A percentile compares a stretch with the other conserved stretches of the same genome.
Evolutionary conservation across 495 filamentous ascomycete species (phyloP).

Genomic region (Delitschia confertaspora): DNA sequence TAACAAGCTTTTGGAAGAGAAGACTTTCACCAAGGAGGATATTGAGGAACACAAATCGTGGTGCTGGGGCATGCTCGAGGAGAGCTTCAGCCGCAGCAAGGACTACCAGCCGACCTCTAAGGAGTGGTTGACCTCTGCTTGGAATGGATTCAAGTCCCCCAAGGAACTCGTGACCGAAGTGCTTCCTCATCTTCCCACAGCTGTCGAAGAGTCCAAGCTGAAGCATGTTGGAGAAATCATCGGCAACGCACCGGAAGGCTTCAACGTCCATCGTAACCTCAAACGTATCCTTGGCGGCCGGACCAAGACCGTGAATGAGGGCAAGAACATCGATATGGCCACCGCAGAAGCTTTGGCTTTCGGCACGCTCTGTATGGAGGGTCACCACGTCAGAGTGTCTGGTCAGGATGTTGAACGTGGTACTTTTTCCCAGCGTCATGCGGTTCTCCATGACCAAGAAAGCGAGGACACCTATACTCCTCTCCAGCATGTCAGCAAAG

Average conservation of each 20-base stretch:
- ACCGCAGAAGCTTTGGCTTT: constrained; percentile 96
- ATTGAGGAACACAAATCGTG: constrained; percentile 99
- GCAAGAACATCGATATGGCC: constrained; percentile 93
- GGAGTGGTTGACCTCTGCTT: constrained; percentile 96
- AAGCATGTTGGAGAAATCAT: constrained; percentile 72
- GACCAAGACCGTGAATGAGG: constrained; percentile 86
- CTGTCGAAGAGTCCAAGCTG: constrained; percentile 58
- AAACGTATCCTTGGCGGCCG: constrained; percentile 89
- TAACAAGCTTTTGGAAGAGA: constrained; percentile 76
- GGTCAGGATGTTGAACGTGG: constrained; percentile 99
- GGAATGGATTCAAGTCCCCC: constrained; percentile 98
- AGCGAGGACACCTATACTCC: constrained; percentile 87
- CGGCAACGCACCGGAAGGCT: constrained; percentile 67
- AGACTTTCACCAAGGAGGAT: constrained; percentile 93
- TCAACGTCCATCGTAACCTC: constrained; percentile 84
- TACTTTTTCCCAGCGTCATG: constrained; percentile 97
- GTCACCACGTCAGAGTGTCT: constrained; percentile 92
- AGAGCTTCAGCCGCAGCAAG: constrained; percentile 92
- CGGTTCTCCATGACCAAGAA: constrained; percentile 95
- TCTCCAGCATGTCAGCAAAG: constrained; percentile 74
- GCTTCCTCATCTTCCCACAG: constrained; percentile 83
- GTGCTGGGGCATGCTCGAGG: constrained; percentile 98
- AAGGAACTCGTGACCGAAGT: constrained; percentile 95
- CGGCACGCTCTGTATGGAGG: constrained; percentile 79
- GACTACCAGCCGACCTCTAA: constrained; percentile 94